Percentiles rank a stretch among this genome's conserved stretches.
Conservation (phyloP, 78 protist species). For the Dictyostelium brefeldianum region DNA sequence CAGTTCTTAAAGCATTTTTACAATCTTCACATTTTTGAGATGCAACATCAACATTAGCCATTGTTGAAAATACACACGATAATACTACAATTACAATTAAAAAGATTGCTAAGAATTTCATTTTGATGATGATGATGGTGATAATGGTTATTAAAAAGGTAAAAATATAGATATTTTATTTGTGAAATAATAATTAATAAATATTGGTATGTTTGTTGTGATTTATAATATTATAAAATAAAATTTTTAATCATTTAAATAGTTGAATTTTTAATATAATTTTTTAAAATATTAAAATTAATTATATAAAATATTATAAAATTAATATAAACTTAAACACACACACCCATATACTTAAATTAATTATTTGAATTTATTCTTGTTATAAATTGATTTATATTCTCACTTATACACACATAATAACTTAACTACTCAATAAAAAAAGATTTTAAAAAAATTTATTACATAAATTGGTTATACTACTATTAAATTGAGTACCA, state of each 20-base stretch:
- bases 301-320: background rate
- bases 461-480: too few species aligned
- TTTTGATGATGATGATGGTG: background rate
- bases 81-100: conserved; percentile 9
- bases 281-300: background rate
- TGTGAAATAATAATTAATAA: background rate
- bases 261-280: too few species aligned
- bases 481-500: too few species aligned
- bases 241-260: background rate
- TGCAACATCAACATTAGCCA: background rate
- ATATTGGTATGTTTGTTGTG: background rate
- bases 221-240: background rate
- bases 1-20: conserved; percentile 43
- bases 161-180: background rate
- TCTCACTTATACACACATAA: too few species aligned
- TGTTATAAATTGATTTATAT: too few species aligned
- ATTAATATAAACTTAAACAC: too few species aligned
- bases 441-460: too few species aligned
- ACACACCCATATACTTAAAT: too few species aligned
- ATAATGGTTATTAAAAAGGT: background rate
- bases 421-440: too few species aligned
- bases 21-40: conserved; percentile 20
- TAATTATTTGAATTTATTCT: too few species aligned
- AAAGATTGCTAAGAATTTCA: conserved; percentile 13
- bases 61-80: background rate